These are phyloP conservation scores for Carpinus viminea DNA, from an alignment of 306 rosid genomes.

Conservation along the genomic window DNA sequence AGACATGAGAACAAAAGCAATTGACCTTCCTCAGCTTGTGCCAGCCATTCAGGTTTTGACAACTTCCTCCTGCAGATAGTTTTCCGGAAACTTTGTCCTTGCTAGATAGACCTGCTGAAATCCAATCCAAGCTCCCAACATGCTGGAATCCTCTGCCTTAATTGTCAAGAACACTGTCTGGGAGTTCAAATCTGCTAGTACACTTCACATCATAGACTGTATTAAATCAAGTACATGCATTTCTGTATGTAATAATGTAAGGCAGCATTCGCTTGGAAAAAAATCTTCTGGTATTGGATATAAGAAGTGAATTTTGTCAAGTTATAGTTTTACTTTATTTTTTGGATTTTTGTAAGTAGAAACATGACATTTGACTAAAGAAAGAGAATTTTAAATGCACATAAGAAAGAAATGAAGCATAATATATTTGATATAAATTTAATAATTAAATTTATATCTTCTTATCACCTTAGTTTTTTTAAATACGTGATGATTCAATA, in stretches of 20 bases:
- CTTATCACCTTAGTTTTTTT: no score
- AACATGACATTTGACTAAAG: no score
- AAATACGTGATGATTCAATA: no score
- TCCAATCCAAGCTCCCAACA: not conserved
- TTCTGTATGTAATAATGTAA: not conserved
- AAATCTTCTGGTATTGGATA: no score
- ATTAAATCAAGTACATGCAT: not conserved
- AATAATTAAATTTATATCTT: no score
- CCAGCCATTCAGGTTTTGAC: slow-evolving; percentile 8
- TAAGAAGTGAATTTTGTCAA: no score
- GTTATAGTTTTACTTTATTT: no score
- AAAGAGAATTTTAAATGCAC: no score
- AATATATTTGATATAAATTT: no score
- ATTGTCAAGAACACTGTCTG: not conserved
- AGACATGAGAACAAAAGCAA: slow-evolving; percentile 44
- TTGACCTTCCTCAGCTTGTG: slow-evolving; percentile 13
- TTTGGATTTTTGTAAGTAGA: no score
- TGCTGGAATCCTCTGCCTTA: not conserved
- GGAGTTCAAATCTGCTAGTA: not conserved
- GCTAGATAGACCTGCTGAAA: not conserved
- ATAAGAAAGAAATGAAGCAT: no score
- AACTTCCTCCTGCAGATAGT: not conserved
- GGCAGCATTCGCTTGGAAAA: no score
- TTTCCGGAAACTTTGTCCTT: not conserved
- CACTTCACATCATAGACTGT: not conserved